Evolutionary conservation across 768 basidiomycete species (phyloP), one percentile per base, ranked within the genome.

Genomic region (Sporobolomyces phaffii): DNA sequence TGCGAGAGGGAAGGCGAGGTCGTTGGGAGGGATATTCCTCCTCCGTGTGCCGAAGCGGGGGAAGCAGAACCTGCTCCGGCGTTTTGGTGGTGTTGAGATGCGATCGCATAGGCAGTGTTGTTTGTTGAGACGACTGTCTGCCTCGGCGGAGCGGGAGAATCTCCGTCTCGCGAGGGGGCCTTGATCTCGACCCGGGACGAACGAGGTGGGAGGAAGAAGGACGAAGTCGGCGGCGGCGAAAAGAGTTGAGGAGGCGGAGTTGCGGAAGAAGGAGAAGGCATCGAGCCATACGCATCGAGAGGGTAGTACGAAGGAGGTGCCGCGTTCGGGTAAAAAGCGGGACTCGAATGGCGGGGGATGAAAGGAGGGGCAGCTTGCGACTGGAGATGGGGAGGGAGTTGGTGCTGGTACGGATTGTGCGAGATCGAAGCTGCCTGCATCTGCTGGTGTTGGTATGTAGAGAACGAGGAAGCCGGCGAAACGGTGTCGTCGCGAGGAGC

Each of bases 161-260:
- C 56, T 1, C 64, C 64, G 36, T 65, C 64, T 17, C 64, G 49
- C 20, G 49, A 52, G 8, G 66, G 66, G 2, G 57, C 52, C 33
- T 71, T 71, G 69, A 71, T 71, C 62, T 71, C 69, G 47, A 71
- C 53, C 14, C 52, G 52, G 24, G 38, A 54, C 11, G 28, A 24
- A 20, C 65, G 52, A 3, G 69, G 69, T 29, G 69, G 69, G 59
- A 61, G 57, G 62, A 71, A 71, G 69, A 64, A 71, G 28, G 58
- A 44, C 18, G 69, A 43, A 1, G 38, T 18, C 36, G 41, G 61
- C 2, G 41, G 54, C 24, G 58, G 29, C 11, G 52, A 45, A 36
- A 33, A 43, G 22, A 54, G 58, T 10, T 65, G 57, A 4, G 64
- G 64, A 20, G 69, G 67, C 3, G 65, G 58, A 10, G 57, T 52